phyloP scores from a whole-genome alignment of 139 green algal genomes.

The Coelastrella sp. region DNA sequence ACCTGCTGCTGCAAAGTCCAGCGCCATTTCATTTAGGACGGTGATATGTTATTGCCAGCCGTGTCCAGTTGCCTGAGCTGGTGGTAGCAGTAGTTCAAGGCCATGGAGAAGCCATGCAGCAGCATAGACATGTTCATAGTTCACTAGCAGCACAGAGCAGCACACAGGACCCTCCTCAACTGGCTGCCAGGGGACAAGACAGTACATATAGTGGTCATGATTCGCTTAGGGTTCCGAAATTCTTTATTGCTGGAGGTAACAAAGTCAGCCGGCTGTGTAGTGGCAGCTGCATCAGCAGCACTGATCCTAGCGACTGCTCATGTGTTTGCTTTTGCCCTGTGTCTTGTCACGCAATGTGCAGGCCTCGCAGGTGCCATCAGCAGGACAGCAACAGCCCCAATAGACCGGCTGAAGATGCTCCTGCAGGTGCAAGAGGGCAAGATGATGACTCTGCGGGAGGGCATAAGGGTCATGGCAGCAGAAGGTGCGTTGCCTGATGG shows the following conservation, averaged over 20 bases:
- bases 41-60: too few relatives aligned
- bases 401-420: conserved; percentile 96
- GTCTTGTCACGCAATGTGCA: conserved; percentile 34
- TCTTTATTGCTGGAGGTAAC: not conserved
- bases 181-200: not conserved
- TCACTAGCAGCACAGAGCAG: not conserved
- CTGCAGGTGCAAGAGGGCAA: conserved; percentile 82
- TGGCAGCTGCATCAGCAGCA: not conserved
- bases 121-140: conserved; percentile 20
- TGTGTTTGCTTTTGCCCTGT: not conserved
- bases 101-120: conserved; percentile 3
- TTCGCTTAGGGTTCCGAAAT: not conserved
- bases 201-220: not conserved
- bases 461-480: conserved; percentile 74
- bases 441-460: conserved; percentile 75
- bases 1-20: too few relatives aligned
- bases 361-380: conserved; percentile 90
- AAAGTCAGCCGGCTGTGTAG: not conserved
- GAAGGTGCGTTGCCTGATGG: conserved; percentile 71
- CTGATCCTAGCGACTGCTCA: not conserved
- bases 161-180: not conserved
- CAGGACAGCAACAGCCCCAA: conserved; percentile 88
- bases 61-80: too few relatives aligned
- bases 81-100: too few relatives aligned
- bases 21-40: too few relatives aligned